Evolutionary conservation across 495 filamentous ascomycete genomes (phyloP).

Genomic region (Trypethelium eluteriae): DNA sequence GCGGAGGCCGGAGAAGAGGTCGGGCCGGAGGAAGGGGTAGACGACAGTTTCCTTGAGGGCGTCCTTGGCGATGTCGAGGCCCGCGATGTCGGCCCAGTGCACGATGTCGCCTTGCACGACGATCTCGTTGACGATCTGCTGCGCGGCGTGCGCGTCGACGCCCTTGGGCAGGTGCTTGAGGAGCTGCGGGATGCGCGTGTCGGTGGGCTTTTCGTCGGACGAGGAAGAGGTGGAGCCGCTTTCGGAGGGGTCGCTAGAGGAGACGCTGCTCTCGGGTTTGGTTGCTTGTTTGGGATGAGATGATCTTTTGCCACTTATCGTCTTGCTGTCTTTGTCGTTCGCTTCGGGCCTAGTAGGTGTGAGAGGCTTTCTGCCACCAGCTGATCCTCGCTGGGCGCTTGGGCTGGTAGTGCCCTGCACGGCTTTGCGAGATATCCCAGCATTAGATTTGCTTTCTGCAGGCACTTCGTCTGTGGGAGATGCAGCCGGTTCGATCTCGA

Average conservation of each 20-base stretch:
- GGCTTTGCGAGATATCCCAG: slow-evolving; percentile 23
- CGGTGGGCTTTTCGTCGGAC: slow-evolving; percentile 30
- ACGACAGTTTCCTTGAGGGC: slow-evolving; percentile 94
- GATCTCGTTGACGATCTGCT: slow-evolving; percentile 92
- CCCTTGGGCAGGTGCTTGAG: slow-evolving; percentile 71
- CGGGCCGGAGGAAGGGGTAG: slow-evolving; percentile 92
- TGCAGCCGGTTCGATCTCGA: neutral
- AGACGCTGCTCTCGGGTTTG: slow-evolving; percentile 11
- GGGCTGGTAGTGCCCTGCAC: slow-evolving; percentile 1
- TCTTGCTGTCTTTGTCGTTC: neutral
- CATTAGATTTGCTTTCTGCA: slow-evolving; percentile 7
- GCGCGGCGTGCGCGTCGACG: slow-evolving; percentile 72
- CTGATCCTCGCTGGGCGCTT: neutral
- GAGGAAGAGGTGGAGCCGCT: slow-evolving; percentile 27
- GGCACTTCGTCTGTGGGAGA: neutral
- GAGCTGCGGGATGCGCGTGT: slow-evolving; percentile 50
- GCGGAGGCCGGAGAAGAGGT: slow-evolving; percentile 89
- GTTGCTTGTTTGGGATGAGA: neutral
- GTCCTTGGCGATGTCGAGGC: slow-evolving; percentile 81
- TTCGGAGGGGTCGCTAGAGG: slow-evolving; percentile 20
- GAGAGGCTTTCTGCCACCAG: neutral
- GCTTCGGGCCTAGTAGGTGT: slow-evolving; percentile 13
- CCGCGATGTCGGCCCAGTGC: slow-evolving; percentile 90
- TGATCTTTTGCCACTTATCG: slow-evolving; percentile 14
- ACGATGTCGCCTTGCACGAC: slow-evolving; percentile 92